Evolutionary conservation across 495 filamentous ascomycete genomes (phyloP), one percentile per base, ranked within the genome.

Genomic region (Parathielavia hyrcaniae): DNA sequence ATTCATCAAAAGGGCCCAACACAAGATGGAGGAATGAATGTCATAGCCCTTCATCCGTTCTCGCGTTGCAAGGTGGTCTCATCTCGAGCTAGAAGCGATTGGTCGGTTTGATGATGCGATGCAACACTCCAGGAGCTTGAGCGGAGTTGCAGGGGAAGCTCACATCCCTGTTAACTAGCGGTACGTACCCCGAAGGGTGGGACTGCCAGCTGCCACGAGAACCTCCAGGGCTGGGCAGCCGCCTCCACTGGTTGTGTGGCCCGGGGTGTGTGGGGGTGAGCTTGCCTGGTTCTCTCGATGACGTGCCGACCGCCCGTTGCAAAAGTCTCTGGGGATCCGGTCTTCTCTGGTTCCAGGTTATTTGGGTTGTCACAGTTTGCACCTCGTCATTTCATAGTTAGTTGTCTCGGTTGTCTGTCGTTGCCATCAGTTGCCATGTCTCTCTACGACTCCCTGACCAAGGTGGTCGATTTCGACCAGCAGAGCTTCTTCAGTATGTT

Each of bases 401-500:
- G 5, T 13, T n/a, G 14, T 41, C 57, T 12, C 50, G 40, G 20
- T 59, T 36, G 20, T 49, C 41, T 47, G 14, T 53, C 36, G 19
- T 39, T 46, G 26, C 22, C 44, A 39, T 20, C 19, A 30, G 20
- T 17, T 55, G 67, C 46, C 44, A 74, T 76, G 41, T 69, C 66
- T 57, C 59, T 71, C 41, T 23, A 69, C 35, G 57, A 60, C 34
- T 49, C 63, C 41, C 55, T 66, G 26, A 67, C 66, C 66, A 71
- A 78, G 65, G 53, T 68, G 57, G 65, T 88, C 57, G 85, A 90
- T 65, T 78, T 87, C 59, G 70, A 72, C 73, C 80, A 89, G 71
- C 79, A 71, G 61, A 87, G 80, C 71, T 70, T 90, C 39, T 78
- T 82, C 52, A 66, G 85, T 87, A 78, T 38, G 77, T 30, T 30